Evolutionary conservation across 2,329 filamentous ascomycete species (phyloP).

Genomic region (Raffaelea albimanens): DNA sequence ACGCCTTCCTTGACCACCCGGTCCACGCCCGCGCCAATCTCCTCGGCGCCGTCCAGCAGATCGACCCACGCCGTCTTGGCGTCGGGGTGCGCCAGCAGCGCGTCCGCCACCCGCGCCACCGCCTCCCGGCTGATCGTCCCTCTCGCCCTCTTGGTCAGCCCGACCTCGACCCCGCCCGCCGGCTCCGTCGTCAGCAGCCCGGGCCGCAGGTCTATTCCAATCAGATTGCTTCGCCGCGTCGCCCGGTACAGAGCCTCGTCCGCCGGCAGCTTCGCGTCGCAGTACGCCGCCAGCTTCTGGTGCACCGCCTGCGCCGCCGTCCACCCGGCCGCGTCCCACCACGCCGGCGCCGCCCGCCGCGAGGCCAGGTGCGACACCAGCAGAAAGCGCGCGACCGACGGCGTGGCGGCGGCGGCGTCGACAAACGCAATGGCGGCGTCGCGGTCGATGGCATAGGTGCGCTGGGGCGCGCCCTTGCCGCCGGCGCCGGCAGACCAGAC

Average conservation of each 20-base stretch:
- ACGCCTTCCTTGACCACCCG: constrained; percentile 39
- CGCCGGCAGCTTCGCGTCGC: constrained; percentile 49
- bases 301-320: constrained; percentile 28
- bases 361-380: constrained; percentile 53
- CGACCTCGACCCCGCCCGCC: constrained; percentile 36
- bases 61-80: constrained; percentile 44
- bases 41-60: constrained; percentile 42
- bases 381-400: constrained; percentile 51
- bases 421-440: constrained; percentile 57
- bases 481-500: constrained; percentile 59
- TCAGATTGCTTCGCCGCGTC: constrained; percentile 26
- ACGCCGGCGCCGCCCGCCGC: constrained; percentile 39
- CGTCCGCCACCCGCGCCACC: constrained; percentile 49
- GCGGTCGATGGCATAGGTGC: constrained; percentile 38
- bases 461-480: constrained; percentile 46
- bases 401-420: constrained; percentile 44
- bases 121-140: constrained; percentile 43
- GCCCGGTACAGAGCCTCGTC: constrained; percentile 47
- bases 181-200: constrained; percentile 37
- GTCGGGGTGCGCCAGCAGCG: constrained; percentile 40
- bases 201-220: constrained; percentile 44
- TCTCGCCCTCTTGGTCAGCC: constrained; percentile 28
- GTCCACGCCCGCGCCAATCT: constrained; percentile 35
- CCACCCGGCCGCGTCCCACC: constrained; percentile 46
- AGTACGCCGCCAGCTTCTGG: constrained; percentile 41